Evolutionary conservation across 129 eudicot genomes (phyloP), one percentile per base, ranked within the genome.

Genomic region (Chrysanthemum makinoi): DNA sequence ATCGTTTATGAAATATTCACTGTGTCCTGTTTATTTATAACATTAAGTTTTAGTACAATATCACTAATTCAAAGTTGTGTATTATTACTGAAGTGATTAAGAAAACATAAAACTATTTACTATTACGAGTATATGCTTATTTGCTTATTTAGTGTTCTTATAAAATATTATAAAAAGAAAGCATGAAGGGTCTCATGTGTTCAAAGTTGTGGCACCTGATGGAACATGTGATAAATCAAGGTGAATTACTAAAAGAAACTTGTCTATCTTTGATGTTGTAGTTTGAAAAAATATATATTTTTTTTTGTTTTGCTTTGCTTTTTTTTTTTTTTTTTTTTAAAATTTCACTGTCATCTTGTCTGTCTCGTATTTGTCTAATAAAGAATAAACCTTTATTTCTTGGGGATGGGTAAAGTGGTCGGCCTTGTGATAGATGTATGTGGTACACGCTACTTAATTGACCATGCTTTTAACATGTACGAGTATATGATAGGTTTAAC

Each of bases 151-250:
- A 39, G 46, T 39, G 46, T 39, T 39, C 46, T 0, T 0, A 39
- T 39, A 39, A 9, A 6, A 6, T 39, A 6, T 39, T 39, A 7
- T 6, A 6, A 39, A 39, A 39, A 39, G 9, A 39, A 39, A 39
- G 46, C 46, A 39, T 6, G 46, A 39, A 39, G 6, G 46, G 10
- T 65, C 5, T 15, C 18, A 44, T 75, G 66, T 54, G 43, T 63
- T 66, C 50, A 68, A 75, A 59, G 15, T 35, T 62, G 39, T 35
- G 69, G 51, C 19, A 49, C 58, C 20, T 69, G 59, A 69, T 62
- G 65, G 56, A 69, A 77, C 70, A 77, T 69, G 80, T 62, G 75
- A 69, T 53, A 69, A 49, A 62, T 64, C 51, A 77, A 70, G 59
- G 19, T 16, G 50, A 62, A 53, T 22, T 70, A 53, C 76, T 14